phyloP scores from a whole-genome alignment of 2,329 filamentous ascomycete genomes.

The Epichloe bromicola region DNA sequence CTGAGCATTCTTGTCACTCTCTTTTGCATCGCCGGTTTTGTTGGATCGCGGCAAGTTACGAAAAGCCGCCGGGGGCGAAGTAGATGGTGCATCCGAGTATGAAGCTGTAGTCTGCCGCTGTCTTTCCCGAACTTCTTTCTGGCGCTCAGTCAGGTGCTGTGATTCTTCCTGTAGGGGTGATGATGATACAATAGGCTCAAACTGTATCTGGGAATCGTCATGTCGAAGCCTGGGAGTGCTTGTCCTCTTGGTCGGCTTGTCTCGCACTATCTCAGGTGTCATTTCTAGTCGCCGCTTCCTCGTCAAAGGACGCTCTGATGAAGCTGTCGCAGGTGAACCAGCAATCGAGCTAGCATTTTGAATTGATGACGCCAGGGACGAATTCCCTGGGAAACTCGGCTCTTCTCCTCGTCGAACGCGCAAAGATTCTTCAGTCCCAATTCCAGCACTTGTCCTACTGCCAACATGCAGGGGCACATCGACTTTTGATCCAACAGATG shows the following conservation, averaged over 20 bases:
- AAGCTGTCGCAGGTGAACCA: conserved; percentile 6
- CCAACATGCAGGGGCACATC: conserved; percentile 34
- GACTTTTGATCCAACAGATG: conserved; percentile 41
- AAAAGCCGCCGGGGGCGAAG: conserved; percentile 17
- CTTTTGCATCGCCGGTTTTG: conserved; percentile 4
- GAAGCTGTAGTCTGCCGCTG: conserved; percentile 54
- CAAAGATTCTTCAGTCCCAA: conserved; percentile 24
- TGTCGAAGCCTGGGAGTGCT: conserved; percentile 50
- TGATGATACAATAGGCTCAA: conserved; percentile 54
- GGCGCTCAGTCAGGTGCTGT: conserved; percentile 64
- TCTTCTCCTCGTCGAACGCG: conserved; percentile 40
- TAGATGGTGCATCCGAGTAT: conserved; percentile 55
- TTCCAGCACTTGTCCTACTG: conserved; percentile 24
- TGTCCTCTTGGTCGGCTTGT: conserved; percentile 14
- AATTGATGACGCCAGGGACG: conserved; percentile 19
- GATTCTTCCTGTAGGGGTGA: conserved; percentile 43
- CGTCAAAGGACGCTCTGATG: conserved; percentile 11
- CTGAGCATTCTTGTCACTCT: conserved; percentile 15
- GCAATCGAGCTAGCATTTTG: conserved; percentile 10
- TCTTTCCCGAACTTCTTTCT: conserved; percentile 63
- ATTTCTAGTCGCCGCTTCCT: conserved; percentile 17
- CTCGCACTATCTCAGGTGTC: conserved; percentile 14
- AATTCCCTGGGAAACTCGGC: conserved; percentile 15
- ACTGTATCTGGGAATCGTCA: conserved; percentile 71
- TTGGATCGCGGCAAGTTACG: conserved; percentile 9